Percentiles rank a stretch among this genome's conserved stretches.
Evolutionary conservation across 805 yeast genomes (phyloP).

Genomic region (Wickerhamomyces bisporus): DNA sequence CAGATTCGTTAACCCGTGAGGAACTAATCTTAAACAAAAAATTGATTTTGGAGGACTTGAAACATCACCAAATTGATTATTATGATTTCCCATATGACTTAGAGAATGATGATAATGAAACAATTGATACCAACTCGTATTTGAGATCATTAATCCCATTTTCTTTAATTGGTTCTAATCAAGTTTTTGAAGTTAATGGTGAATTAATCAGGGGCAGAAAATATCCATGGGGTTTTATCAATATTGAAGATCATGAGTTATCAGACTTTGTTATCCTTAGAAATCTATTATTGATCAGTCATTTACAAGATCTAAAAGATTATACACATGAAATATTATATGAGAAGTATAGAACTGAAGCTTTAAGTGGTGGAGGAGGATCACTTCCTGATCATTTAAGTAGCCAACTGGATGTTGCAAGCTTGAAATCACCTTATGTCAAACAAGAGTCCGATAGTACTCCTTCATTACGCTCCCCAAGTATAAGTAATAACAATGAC

Average conservation of each 20-base stretch:
- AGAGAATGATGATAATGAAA: conserved; percentile 52
- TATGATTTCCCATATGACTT: conserved; percentile 66
- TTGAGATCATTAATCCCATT: conserved; percentile 62
- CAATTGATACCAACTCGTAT: conserved; percentile 59
- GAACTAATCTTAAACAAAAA: conserved; percentile 72
- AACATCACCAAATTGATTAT: conserved; percentile 62
- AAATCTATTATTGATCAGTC: conserved; percentile 75
- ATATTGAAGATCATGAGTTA: conserved; percentile 64
- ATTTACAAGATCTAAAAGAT: conserved; percentile 84
- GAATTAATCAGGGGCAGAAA: conserved; percentile 42
- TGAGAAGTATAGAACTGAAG: conserved; percentile 87
- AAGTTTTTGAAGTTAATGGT: conserved; percentile 44
- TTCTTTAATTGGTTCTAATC: conserved; percentile 66
- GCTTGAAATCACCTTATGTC: conserved; percentile 18
- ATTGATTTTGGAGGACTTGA: conserved; percentile 72
- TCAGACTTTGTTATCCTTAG: conserved; percentile 79
- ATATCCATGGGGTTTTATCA: conserved; percentile 56
- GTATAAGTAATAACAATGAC: conserved; percentile 22
- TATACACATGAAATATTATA: conserved; percentile 81
- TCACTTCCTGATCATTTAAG: conserved; percentile 30
- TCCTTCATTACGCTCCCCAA: conserved; percentile 15
- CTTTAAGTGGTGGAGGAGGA: conserved; percentile 66
- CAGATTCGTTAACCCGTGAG: conserved; percentile 77
- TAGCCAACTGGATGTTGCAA: conserved; percentile 15
- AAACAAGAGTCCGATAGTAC: conserved; percentile 19